Evolutionary conservation across 2,329 filamentous ascomycete genomes (phyloP).

Genomic region (Botrytis fragariae): DNA sequence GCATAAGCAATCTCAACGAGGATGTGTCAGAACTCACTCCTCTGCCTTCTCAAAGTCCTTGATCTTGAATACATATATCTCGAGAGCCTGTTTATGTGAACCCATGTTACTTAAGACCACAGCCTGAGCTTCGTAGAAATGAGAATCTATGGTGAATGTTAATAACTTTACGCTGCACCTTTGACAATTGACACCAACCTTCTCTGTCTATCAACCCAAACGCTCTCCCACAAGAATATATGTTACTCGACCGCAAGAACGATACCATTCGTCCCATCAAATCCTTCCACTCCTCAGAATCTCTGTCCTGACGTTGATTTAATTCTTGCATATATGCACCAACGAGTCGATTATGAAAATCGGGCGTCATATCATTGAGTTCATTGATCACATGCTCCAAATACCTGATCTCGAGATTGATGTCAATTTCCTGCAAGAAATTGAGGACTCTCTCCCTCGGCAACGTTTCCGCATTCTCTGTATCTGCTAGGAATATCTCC

Average conservation of each 20-base stretch:
- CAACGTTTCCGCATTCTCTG: slow-evolving; percentile 88
- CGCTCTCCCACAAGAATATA: slow-evolving; percentile 78
- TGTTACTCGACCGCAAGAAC: slow-evolving; percentile 72
- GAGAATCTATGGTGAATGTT: slow-evolving; percentile 56
- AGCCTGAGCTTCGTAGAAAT: slow-evolving; percentile 86
- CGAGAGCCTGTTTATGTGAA: slow-evolving; percentile 90
- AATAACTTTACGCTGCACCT: slow-evolving; percentile 20
- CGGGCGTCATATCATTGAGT: slow-evolving; percentile 76
- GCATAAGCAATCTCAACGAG: slow-evolving; percentile 11
- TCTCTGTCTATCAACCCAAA: slow-evolving; percentile 76
- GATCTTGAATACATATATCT: slow-evolving; percentile 96
- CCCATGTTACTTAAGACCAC: slow-evolving; percentile 94
- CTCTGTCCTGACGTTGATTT: slow-evolving; percentile 41
- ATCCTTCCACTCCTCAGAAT: slow-evolving; percentile 51
- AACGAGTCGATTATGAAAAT: slow-evolving; percentile 83
- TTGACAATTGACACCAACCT: slow-evolving; percentile 50
- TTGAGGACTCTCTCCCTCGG: slow-evolving; percentile 72
- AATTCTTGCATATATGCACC: slow-evolving; percentile 62
- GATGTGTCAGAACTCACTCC: slow-evolving; percentile 59
- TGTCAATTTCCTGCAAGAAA: slow-evolving; percentile 70
- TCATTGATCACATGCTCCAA: slow-evolving; percentile 89
- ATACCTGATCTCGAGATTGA: slow-evolving; percentile 72
- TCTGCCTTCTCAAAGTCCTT: slow-evolving; percentile 85
- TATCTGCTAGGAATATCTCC: slow-evolving; percentile 91
- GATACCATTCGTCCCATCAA: slow-evolving; percentile 66